Base-by-base conservation (phyloP, 176 grass and related monocot species). In the Alopecurus myosuroides region DNA sequence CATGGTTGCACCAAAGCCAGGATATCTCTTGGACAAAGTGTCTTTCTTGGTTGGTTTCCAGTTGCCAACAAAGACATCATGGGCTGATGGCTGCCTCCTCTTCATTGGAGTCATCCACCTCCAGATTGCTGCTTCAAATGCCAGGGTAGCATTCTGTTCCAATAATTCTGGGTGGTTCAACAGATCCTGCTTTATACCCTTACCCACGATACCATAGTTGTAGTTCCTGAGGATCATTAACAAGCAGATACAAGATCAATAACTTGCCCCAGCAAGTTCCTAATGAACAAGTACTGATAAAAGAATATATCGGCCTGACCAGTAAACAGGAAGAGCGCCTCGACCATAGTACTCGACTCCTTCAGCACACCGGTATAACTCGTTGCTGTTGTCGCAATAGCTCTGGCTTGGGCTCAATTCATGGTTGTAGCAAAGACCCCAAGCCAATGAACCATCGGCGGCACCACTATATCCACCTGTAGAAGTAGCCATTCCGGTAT, bases 51-150 rank as follows among this genome's bases (percentile, higher is more conserved):
- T 88, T 58, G 95, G 92, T 88, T 88, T 93, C 95, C 92, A 98
- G 87, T 91, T 95, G 77, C 95, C 92, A 81, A 98, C 95, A 88
- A 95, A 87, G 19, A 77, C 93, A 70, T 98, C 95, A 79, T 95
- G 95, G 8, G 95, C 93, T 33, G 95, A 95, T 42, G 95, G 92
- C 52, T 92, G 93, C 80, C 88, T 95, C 80, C 92, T 86, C 65
- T 95, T 98, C 84, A 98, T 85, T 28, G 93, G 95, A 84, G 88
- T 98, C 93, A 98, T 93, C 95, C 95, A 98, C 87, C 91, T 93
- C 95, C 95, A 98, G 7, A 98, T 84, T 39, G 95, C 93, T 37
- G 95, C 93, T 85, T 93, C 82, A 90, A 98, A 98, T 53, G 95
- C 95, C 15, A 98, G 45, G 20, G 95, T 98, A 11, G 92, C 91